Conservation (phyloP, 2,329 filamentous ascomycete species). For the Clarireedia homoeocarpa region DNA sequence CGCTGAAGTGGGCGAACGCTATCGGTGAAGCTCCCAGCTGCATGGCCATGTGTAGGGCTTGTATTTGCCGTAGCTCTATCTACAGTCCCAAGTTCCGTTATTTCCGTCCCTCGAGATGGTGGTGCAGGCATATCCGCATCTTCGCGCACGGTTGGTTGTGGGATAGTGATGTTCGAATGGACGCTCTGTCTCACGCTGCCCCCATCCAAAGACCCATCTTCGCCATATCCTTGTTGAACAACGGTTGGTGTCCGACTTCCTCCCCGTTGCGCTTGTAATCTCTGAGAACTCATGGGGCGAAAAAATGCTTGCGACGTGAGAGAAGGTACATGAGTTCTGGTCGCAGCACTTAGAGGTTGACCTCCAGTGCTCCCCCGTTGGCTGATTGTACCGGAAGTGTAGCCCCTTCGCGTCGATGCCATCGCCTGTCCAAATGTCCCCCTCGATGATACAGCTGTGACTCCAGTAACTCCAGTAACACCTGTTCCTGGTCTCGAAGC, state of each 20-base stretch:
- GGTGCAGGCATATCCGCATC: slow-evolving; percentile 51
- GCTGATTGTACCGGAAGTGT: slow-evolving; percentile 4
- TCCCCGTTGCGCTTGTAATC: slow-evolving; percentile 81
- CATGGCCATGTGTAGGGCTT: slow-evolving; percentile 57
- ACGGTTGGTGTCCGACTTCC: slow-evolving; percentile 38
- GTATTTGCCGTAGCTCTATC: slow-evolving; percentile 67
- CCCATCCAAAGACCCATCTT: slow-evolving; percentile 38
- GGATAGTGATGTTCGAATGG: slow-evolving; percentile 38
- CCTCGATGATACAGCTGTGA: slow-evolving; percentile 36
- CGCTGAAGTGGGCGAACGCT: slow-evolving; percentile 64
- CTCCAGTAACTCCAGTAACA: slow-evolving; percentile 41
- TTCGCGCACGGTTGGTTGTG: slow-evolving; percentile 27
- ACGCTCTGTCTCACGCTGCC: slow-evolving; percentile 49
- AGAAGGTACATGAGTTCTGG: slow-evolving; percentile 81
- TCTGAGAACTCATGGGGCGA: slow-evolving; percentile 92
- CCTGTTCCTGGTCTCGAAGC: slow-evolving; percentile 47
- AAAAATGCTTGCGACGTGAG: slow-evolving; percentile 89
- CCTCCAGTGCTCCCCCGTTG: slow-evolving; percentile 34
- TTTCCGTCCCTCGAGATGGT: slow-evolving; percentile 71
- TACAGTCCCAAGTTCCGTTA: slow-evolving; percentile 53
- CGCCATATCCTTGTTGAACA: slow-evolving; percentile 28
- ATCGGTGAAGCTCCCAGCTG: slow-evolving; percentile 59
- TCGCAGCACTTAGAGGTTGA: slow-evolving; percentile 59
- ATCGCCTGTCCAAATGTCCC: slow-evolving; percentile 40
- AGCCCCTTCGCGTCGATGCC: slow-evolving; percentile 46